phyloP scores from a whole-genome alignment of 768 basidiomycete genomes.

The Podaxis sp. region DNA sequence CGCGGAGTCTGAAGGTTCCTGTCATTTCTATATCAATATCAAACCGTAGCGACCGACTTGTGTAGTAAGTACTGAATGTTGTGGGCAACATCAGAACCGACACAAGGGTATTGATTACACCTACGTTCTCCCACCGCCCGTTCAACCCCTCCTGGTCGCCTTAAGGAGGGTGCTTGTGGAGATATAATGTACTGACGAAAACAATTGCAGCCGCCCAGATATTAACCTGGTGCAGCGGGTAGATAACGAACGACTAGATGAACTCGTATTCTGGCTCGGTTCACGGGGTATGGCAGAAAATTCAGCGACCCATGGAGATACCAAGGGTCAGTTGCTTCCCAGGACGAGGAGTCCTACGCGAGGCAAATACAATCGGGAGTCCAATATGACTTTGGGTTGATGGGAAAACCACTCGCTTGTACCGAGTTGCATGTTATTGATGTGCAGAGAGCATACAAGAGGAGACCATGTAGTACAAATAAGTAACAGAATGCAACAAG shows the following conservation, averaged over 20 bases:
- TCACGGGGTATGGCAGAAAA: neutral
- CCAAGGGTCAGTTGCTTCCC: neutral
- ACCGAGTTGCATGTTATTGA: neutral
- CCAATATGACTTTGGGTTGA: neutral
- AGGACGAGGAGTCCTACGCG: neutral
- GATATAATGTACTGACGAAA: neutral
- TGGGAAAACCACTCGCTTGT: neutral
- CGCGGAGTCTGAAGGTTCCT: no score
- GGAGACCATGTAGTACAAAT: neutral
- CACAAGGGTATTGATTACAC: neutral
- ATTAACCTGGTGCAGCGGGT: neutral
- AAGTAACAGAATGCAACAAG: neutral
- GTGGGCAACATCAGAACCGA: neutral
- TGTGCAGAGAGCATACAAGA: neutral
- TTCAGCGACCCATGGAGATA: neutral
- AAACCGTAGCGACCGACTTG: no score
- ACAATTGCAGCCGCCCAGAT: neutral
- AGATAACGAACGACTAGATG: neutral
- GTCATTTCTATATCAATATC: no score
- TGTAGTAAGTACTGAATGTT: no score
- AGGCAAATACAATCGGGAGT: neutral
- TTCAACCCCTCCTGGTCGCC: neutral
- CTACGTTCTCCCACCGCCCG: neutral
- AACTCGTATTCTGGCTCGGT: neutral
- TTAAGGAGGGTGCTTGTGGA: no score